Conservation (phyloP, 352 stramenopile species). For the Phytophthora pseudosyringae region DNA sequence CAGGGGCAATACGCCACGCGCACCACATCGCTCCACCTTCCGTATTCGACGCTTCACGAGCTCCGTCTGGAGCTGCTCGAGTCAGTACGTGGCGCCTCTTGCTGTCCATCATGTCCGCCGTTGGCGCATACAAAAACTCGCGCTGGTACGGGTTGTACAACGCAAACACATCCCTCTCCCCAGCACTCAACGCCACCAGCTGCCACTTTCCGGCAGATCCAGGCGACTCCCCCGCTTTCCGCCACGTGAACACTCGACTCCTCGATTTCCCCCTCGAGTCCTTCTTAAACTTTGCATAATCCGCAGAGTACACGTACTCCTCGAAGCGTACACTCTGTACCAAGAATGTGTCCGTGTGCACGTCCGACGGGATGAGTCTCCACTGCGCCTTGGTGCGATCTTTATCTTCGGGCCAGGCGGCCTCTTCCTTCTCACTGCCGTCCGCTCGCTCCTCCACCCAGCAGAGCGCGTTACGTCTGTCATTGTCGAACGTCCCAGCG, state of each 20-base stretch:
- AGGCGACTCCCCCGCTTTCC: constrained; percentile 49
- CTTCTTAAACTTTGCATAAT: constrained; percentile 74
- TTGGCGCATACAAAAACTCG: constrained; percentile 72
- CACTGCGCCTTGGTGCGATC: constrained; percentile 59
- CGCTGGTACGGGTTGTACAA: constrained; percentile 82
- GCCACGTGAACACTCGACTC: constrained; percentile 72
- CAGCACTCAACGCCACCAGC: constrained; percentile 49
- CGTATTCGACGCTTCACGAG: constrained; percentile 36
- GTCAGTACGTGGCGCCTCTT: constrained; percentile 66
- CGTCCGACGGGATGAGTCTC: constrained; percentile 63
- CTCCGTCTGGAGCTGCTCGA: constrained; percentile 50
- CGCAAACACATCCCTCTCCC: constrained; percentile 66
- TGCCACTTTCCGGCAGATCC: constrained; percentile 71
- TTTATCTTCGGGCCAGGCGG: constrained; percentile 39
- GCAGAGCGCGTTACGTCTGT: constrained; percentile 55
- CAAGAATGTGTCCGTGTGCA: constrained; percentile 64
- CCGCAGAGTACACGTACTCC: constrained; percentile 71
- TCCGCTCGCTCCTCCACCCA: constrained; percentile 42
- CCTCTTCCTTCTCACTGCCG: constrained; percentile 16
- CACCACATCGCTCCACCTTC: constrained; percentile 55
- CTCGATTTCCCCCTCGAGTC: constrained; percentile 54
- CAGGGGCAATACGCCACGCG: constrained; percentile 57
- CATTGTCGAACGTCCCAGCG: constrained; percentile 54
- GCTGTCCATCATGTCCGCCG: constrained; percentile 54
- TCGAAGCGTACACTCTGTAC: constrained; percentile 65